Evolutionary conservation across 2,329 filamentous ascomycete species (phyloP), one percentile per base, ranked within the genome.

Genomic region (Penicillium sp.): DNA sequence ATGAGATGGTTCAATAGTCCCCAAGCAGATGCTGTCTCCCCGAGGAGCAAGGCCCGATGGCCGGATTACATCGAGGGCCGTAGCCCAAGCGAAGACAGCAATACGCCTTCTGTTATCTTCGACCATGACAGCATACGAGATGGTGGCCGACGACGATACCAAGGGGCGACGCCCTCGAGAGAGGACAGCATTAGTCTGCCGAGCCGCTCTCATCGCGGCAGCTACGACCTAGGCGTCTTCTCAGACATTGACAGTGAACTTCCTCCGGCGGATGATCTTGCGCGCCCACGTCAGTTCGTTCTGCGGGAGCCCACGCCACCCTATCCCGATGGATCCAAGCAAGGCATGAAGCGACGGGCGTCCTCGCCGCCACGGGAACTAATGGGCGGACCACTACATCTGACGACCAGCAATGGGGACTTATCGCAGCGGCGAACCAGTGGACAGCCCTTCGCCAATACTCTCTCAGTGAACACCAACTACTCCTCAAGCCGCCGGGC

Each of bases 261-360:
- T 37, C 56, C 69, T 37, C 56, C 64, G 9, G 63, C 65, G 9
- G 71, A 73, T 32, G 71, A 74, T 28, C 57, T 61, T 27, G 51
- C 62, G 35, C 63, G 61, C 4, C 55, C 66, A 29, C 63, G 66
- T 41, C 65, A 70, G 35, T 61, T 71, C 33, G 62, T 66, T 46
- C 54, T 72, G 40, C 63, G 66, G n/a, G 69, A 72, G 47, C 65
- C 66, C 12, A 67, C 67, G 12, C 63, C 67, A 9, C 65, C 66
- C 7, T 66, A 66, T 45, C 44, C 66, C 9, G 67, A 69, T 34
- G 51, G 57, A 27, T 69, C 73, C 25, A 76, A 73, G 58, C 73
- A 76, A 46, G 80, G 81, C 42, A 77, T 79, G 57, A 86, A 85
- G 66, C 74, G 83, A 61, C 76, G 82, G 49, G 83, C 83, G 51